These are phyloP conservation scores for Fragilaria crotonensis DNA, from an alignment of 108 stramenopile genomes.

Conservation along the genomic window DNA sequence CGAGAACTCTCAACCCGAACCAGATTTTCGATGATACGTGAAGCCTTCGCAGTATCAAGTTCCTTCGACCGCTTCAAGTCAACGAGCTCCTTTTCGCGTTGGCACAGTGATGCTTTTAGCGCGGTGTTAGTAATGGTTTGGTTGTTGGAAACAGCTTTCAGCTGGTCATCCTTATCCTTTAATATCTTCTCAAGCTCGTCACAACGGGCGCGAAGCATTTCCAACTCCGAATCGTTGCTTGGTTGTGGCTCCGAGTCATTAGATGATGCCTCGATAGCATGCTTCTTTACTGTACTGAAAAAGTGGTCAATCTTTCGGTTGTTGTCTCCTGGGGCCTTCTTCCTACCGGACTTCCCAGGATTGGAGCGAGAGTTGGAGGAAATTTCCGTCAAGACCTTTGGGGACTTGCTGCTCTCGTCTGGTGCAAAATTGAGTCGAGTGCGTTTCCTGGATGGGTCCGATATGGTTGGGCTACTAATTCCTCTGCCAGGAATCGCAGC, in stretches of 20 bases:
- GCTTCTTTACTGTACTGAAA: neutral
- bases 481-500: neutral
- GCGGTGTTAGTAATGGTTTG: slow-evolving; percentile 67
- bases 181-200: slow-evolving; percentile 23
- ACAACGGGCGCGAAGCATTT: slow-evolving; percentile 17
- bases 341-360: too few species aligned
- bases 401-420: neutral
- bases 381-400: neutral
- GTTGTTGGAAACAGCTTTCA: slow-evolving; percentile 64
- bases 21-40: slow-evolving; percentile 46
- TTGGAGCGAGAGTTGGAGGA: neutral
- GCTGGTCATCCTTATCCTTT: slow-evolving; percentile 47
- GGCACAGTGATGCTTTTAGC: slow-evolving; percentile 43
- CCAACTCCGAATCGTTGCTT: neutral
- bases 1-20: slow-evolving; percentile 42
- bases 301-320: slow-evolving; percentile 1
- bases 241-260: neutral
- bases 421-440: neutral
- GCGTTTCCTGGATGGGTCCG: neutral
- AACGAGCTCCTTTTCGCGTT: slow-evolving; percentile 30
- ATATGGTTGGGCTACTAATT: neutral
- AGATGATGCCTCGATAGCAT: neutral
- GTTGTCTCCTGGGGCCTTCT: neutral
- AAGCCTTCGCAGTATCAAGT: slow-evolving; percentile 6
- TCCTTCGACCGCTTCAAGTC: slow-evolving; percentile 19